Conservation (phyloP, 139 green algal species). For the Volvox africanus region DNA sequence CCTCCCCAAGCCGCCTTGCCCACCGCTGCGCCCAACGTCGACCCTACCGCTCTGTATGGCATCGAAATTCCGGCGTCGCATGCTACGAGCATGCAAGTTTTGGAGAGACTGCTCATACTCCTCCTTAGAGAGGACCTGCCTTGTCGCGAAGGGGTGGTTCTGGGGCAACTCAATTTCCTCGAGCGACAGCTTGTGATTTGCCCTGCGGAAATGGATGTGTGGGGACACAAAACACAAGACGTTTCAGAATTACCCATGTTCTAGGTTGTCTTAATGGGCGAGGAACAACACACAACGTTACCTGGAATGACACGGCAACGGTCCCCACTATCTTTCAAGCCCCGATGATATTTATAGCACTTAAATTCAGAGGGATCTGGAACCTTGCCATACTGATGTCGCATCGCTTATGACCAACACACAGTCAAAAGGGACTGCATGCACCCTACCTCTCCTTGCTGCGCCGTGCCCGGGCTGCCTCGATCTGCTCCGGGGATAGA, state of each 20-base stretch:
- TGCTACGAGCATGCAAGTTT: slow-evolving; percentile 26
- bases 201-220: slow-evolving; percentile 47
- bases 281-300: no score
- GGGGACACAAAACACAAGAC: background rate
- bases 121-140: slow-evolving; percentile 31
- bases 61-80: slow-evolving; percentile 22
- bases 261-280: no score
- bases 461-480: slow-evolving; percentile 71
- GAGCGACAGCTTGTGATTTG: slow-evolving; percentile 67
- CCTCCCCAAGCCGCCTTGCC: no score
- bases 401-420: no score
- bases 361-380: no score
- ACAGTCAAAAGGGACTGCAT: background rate
- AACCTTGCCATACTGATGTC: no score
- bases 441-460: slow-evolving; percentile 65
- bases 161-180: slow-evolving; percentile 84
- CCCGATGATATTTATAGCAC: no score
- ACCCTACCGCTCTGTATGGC: slow-evolving; percentile 5
- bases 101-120: slow-evolving; percentile 28
- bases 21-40: background rate
- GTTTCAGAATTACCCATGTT: no score
- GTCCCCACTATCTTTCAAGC: no score
- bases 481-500: slow-evolving; percentile 76
- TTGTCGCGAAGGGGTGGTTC: slow-evolving; percentile 89
- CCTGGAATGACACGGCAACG: no score